Conservation (phyloP, 140 eudicot species). For the Oenanthe javanica region DNA sequence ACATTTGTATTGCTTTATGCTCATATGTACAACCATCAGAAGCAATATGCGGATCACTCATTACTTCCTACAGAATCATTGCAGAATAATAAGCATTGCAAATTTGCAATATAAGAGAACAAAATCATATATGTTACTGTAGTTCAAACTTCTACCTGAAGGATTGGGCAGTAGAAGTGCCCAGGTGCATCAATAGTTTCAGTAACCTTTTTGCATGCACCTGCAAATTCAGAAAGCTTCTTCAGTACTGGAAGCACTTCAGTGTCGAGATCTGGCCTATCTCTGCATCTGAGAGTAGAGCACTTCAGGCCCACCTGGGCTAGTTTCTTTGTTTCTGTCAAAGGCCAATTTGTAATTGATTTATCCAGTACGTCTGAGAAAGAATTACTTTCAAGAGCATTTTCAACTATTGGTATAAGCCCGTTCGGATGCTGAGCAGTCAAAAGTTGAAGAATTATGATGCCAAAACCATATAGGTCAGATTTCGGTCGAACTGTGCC, state of each 20-base stretch:
- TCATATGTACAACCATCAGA: slow-evolving; percentile 89
- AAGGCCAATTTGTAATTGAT: slow-evolving; percentile 65
- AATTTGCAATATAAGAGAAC: background rate
- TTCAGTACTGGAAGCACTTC: slow-evolving; percentile 71
- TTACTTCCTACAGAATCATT: slow-evolving; percentile 47
- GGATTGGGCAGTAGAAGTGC: slow-evolving; percentile 82
- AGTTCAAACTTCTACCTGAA: slow-evolving; percentile 39
- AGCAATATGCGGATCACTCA: slow-evolving; percentile 83
- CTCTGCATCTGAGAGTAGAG: slow-evolving; percentile 69
- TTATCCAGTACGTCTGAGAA: slow-evolving; percentile 55
- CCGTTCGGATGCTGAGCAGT: slow-evolving; percentile 51
- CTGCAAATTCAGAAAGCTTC: slow-evolving; percentile 63
- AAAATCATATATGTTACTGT: background rate
- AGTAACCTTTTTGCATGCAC: slow-evolving; percentile 22
- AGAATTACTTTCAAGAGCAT: slow-evolving; percentile 34
- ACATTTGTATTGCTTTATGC: slow-evolving; percentile 62
- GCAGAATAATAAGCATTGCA: slow-evolving; percentile 5
- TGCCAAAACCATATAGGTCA: slow-evolving; percentile 76
- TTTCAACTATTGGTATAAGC: slow-evolving; percentile 45
- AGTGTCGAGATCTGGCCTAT: slow-evolving; percentile 82
- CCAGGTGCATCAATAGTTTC: slow-evolving; percentile 39
- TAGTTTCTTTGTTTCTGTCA: slow-evolving; percentile 54
- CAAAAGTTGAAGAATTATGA: slow-evolving; percentile 57
- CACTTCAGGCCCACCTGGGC: slow-evolving; percentile 59
- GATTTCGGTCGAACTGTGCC: slow-evolving; percentile 89